Evolutionary conservation across 1,284 basidiomycete species (phyloP).

Genomic region (Sanghuangporus weigelae): DNA sequence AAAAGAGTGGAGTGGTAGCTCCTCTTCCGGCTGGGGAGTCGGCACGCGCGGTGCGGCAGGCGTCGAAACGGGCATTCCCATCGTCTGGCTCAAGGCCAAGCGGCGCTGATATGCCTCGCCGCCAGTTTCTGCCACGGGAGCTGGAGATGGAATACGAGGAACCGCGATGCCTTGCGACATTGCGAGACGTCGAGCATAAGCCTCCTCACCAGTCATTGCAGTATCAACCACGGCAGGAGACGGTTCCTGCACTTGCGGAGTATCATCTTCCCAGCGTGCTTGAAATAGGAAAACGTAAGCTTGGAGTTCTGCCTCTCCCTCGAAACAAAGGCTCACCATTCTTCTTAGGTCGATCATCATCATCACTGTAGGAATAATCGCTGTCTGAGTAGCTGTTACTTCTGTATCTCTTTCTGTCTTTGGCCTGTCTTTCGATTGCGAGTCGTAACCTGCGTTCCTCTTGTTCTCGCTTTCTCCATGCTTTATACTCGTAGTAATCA

Average conservation of each 20-base stretch:
- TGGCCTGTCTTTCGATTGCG: conserved; percentile 49
- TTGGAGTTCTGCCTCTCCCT: background rate
- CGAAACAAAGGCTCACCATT: conserved; percentile 43
- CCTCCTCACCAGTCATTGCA: conserved; percentile 55
- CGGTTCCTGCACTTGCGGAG: conserved; percentile 9
- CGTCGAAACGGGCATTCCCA: conserved; percentile 24
- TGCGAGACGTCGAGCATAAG: conserved; percentile 54
- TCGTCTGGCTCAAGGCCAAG: conserved; percentile 46
- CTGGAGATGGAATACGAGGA: conserved; percentile 21
- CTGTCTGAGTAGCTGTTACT: conserved; percentile 65
- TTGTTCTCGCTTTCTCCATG: conserved; percentile 67
- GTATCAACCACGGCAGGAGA: conserved; percentile 28
- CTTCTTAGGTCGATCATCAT: conserved; percentile 68
- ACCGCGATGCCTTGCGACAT: conserved; percentile 35
- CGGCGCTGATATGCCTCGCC: conserved; percentile 68
- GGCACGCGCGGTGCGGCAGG: conserved; percentile 30
- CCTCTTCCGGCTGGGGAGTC: conserved; percentile 26
- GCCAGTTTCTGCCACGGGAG: conserved; percentile 41
- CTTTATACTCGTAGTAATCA: conserved; percentile 81
- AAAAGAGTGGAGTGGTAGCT: conserved; percentile 61
- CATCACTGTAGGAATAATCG: conserved; percentile 43
- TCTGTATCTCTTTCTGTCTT: conserved; percentile 53
- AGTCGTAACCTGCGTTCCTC: conserved; percentile 63
- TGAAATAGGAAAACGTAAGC: conserved; percentile 14
- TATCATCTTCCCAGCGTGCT: conserved; percentile 21